These are phyloP conservation scores for Trichoderma harzianum DNA, from an alignment of 2,329 filamentous ascomycete genomes.

Conservation along the genomic window DNA sequence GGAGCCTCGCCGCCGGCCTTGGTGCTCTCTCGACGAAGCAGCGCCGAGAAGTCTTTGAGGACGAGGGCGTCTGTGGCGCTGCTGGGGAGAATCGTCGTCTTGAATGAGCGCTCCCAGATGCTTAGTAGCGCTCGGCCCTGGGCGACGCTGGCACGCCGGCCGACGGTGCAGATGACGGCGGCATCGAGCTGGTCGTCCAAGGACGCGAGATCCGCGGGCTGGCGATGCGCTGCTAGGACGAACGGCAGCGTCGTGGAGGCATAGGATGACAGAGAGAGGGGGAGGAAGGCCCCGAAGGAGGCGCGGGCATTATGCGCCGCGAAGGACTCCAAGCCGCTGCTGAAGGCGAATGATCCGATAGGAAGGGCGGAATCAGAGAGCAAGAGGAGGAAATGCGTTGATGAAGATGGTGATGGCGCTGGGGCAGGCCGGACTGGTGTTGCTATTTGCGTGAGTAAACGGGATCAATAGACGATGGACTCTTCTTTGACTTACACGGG, in stretches of 20 bases:
- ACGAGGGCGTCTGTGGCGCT: slow-evolving; percentile 26
- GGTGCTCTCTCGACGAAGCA: slow-evolving; percentile 32
- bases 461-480: neutral
- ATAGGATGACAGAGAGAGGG: slow-evolving; percentile 66
- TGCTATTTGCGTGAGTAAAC: neutral
- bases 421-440: neutral
- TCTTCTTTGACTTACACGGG: neutral
- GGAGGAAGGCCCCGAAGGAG: slow-evolving; percentile 63
- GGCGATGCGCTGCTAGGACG: slow-evolving; percentile 63
- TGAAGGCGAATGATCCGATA: slow-evolving; percentile 84
- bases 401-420: slow-evolving; percentile 23
- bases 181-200: slow-evolving; percentile 78
- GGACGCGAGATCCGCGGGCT: slow-evolving; percentile 46
- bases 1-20: slow-evolving; percentile 29
- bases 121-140: slow-evolving; percentile 72
- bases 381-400: slow-evolving; percentile 66
- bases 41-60: slow-evolving; percentile 35
- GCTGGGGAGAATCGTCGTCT: slow-evolving; percentile 31
- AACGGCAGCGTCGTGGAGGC: slow-evolving; percentile 73
- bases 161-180: slow-evolving; percentile 73
- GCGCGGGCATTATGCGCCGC: slow-evolving; percentile 59
- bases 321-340: slow-evolving; percentile 77
- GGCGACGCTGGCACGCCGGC: slow-evolving; percentile 67
- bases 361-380: slow-evolving; percentile 79
- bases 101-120: slow-evolving; percentile 73